phyloP scores from a whole-genome alignment of 176 grass and related monocot genomes.

The Aegilops bicornis region DNA sequence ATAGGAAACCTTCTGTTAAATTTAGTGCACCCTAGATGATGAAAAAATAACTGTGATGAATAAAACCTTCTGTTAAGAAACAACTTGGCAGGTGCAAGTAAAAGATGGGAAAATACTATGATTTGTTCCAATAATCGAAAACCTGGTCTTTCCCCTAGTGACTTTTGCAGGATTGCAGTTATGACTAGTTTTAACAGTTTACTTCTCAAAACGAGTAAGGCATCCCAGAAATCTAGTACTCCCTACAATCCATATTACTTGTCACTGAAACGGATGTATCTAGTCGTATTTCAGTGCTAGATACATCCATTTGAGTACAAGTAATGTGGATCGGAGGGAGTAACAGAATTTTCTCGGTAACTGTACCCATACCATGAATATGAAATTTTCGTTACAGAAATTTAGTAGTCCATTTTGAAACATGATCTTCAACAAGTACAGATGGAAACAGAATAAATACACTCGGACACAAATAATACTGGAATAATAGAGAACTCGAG shows the following conservation, averaged over 20 bases:
- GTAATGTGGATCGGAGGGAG: no score
- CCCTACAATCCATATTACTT: no score
- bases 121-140: background rate
- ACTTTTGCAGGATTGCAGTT: background rate
- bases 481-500: slow-evolving; percentile 14
- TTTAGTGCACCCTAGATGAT: background rate
- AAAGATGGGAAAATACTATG: background rate
- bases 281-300: no score
- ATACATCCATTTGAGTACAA: no score
- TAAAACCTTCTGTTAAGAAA: slow-evolving; percentile 13
- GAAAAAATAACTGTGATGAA: background rate
- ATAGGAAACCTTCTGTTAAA: background rate
- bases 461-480: slow-evolving; percentile 21
- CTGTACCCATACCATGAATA: background rate
- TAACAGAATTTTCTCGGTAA: background rate
- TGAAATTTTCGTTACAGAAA: background rate
- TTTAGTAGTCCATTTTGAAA: slow-evolving; percentile 3
- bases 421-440: slow-evolving; percentile 12
- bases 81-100: background rate
- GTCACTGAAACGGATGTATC: no score
- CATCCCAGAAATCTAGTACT: background rate
- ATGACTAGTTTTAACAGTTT: background rate
- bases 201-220: background rate
- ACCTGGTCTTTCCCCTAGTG: background rate
- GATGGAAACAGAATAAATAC: slow-evolving; percentile 24